These are phyloP conservation scores for Blepharisma stoltei DNA, from an alignment of 73 alveolate species.

Conservation along the genomic window DNA sequence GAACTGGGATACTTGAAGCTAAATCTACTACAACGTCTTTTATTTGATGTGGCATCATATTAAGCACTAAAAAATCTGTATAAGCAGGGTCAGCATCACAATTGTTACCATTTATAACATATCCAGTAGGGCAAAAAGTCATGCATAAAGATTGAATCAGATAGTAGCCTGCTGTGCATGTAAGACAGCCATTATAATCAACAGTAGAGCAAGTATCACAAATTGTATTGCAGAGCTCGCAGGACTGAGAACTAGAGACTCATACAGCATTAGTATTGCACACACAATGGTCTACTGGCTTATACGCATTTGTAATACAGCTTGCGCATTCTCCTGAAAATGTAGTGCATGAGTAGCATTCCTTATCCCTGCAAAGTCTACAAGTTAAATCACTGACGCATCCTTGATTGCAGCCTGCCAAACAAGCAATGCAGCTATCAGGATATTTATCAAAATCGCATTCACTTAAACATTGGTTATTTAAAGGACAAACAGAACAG, in stretches of 20 bases:
- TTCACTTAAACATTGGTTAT: not conserved
- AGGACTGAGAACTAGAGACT: too few relatives aligned
- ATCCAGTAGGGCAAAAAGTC: not conserved
- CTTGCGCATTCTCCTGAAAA: not conserved
- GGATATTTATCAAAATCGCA: slow-evolving; percentile 12
- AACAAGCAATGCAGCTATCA: not conserved
- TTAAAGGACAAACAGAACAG: not conserved
- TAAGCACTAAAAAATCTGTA: not conserved
- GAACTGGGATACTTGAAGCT: not conserved
- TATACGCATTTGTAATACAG: not conserved
- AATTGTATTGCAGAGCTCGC: too few relatives aligned
- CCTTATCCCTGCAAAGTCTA: not conserved
- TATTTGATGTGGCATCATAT: not conserved
- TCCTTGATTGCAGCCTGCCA: not conserved
- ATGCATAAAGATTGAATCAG: not conserved
- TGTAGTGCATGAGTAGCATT: too few relatives aligned
- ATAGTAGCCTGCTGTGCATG: slow-evolving; percentile 1
- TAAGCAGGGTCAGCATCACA: not conserved
- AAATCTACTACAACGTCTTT: not conserved
- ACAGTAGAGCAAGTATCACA: not conserved
- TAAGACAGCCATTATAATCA: not conserved
- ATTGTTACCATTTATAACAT: not conserved
- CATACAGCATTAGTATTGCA: too few relatives aligned
- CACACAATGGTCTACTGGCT: too few relatives aligned
- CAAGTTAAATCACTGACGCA: not conserved